phyloP scores from a whole-genome alignment of 2,329 filamentous ascomycete species.

The Ceratocystis eucalypticola region DNA sequence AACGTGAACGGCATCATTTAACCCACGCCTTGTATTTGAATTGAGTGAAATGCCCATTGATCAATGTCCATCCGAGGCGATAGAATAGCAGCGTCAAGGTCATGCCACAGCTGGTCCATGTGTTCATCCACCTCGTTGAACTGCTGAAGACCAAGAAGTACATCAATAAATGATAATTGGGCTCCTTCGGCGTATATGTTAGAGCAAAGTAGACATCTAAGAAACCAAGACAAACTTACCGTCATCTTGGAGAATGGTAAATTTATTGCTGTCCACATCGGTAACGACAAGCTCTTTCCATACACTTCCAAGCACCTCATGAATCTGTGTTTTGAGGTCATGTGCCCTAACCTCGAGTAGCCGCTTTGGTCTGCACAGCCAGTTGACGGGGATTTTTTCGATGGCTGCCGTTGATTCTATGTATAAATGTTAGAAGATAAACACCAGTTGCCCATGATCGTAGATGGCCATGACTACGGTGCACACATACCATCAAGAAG shows the following conservation, averaged over 20 bases:
- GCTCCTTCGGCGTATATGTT: constrained; percentile 29
- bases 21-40: constrained; percentile 33
- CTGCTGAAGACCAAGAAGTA: constrained; percentile 41
- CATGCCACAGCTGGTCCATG: constrained; percentile 47
- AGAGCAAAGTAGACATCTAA: constrained; percentile 15
- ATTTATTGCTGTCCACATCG: constrained; percentile 39
- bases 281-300: constrained; percentile 58
- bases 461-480: background rate
- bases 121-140: constrained; percentile 49
- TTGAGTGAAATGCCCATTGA: constrained; percentile 26
- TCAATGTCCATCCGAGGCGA: constrained; percentile 42
- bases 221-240: constrained; percentile 6
- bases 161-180: constrained; percentile 40
- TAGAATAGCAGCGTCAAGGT: constrained; percentile 48
- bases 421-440: background rate
- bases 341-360: constrained; percentile 52
- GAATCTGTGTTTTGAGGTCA: constrained; percentile 52
- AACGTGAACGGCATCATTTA: background rate
- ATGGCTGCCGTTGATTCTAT: constrained; percentile 45
- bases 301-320: constrained; percentile 51
- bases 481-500: constrained; percentile 39
- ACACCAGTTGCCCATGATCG: background rate
- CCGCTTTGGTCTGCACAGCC: constrained; percentile 47
- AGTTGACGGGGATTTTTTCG: constrained; percentile 45
- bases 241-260: constrained; percentile 37